Conservation (phyloP, 768 basidiomycete genomes). For the Russula griseocarnosa region DNA sequence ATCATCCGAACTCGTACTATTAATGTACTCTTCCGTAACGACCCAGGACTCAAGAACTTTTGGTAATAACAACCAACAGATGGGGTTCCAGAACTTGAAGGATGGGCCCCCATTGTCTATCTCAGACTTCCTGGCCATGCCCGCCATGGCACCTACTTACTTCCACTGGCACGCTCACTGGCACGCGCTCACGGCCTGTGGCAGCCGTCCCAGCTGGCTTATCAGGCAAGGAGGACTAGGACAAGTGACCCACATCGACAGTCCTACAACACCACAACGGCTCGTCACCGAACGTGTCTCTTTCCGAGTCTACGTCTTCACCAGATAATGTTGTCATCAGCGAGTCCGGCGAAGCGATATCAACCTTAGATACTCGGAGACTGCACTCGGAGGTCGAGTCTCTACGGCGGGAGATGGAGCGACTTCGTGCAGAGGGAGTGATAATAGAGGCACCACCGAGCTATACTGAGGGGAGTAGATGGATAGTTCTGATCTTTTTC, state of each 20-base stretch:
- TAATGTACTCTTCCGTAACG: too few relatives aligned
- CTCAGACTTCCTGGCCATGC: too few relatives aligned
- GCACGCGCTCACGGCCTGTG: too few relatives aligned
- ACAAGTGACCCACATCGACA: not conserved
- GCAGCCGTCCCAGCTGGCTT: constrained; percentile 10
- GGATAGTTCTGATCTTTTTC: not conserved
- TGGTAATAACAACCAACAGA: too few relatives aligned
- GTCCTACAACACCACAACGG: not conserved
- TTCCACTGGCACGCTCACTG: too few relatives aligned
- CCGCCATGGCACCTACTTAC: too few relatives aligned
- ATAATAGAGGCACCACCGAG: constrained; percentile 30
- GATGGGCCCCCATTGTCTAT: too few relatives aligned
- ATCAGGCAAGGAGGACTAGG: constrained; percentile 5
- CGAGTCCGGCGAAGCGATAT: not conserved
- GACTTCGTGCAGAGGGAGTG: constrained; percentile 29
- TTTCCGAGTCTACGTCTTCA: not conserved
- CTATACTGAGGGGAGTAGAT: constrained; percentile 14
- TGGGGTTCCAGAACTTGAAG: too few relatives aligned
- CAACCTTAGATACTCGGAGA: not conserved
- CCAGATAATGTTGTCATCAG: too few relatives aligned
- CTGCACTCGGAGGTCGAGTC: constrained; percentile 32
- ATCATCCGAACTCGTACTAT: too few relatives aligned
- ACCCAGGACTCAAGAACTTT: too few relatives aligned
- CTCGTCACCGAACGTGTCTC: not conserved
- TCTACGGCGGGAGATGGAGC: constrained; percentile 31